A percentile compares a stretch with the other conserved stretches of the same genome.
phyloP scores from a whole-genome alignment of 768 basidiomycete genomes.

The Multifurca ochricompacta region DNA sequence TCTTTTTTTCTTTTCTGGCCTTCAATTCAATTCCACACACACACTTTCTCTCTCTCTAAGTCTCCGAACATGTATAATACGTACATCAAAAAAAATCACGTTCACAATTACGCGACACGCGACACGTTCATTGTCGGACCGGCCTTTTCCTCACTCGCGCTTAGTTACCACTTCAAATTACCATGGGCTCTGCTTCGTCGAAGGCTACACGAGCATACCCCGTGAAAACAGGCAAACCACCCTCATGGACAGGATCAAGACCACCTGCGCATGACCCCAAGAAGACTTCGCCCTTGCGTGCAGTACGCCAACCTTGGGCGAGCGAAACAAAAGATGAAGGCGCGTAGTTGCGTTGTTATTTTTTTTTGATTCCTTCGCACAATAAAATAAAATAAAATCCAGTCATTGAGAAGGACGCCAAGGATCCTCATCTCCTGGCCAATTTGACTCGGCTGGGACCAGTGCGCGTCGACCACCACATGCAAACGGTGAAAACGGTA shows the following conservation, averaged over 20 bases:
- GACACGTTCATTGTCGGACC: background rate
- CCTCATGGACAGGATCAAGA: constrained; percentile 12
- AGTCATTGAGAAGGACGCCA: constrained; percentile 39
- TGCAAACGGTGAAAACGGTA: constrained; percentile 44
- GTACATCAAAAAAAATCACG: constrained; percentile 9
- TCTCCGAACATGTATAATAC: constrained; percentile 15
- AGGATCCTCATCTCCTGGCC: constrained; percentile 62
- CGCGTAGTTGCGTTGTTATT: background rate
- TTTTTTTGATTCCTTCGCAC: background rate
- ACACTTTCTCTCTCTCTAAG: background rate
- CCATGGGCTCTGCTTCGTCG: constrained; percentile 12
- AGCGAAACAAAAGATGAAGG: constrained; percentile 16
- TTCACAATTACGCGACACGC: too few relatives aligned
- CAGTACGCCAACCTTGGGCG: constrained; percentile 4
- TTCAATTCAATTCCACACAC: too few relatives aligned
- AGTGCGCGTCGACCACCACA: constrained; percentile 62
- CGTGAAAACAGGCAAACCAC: background rate
- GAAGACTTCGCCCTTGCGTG: background rate
- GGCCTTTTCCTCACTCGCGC: background rate
- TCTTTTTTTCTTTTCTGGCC: background rate
- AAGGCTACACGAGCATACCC: background rate
- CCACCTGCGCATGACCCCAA: background rate
- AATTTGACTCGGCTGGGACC: constrained; percentile 59
- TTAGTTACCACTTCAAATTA: background rate
- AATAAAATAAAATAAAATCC: background rate